phyloP scores from a whole-genome alignment of 2,329 filamentous ascomycete species.

The Diplodia mutila region DNA sequence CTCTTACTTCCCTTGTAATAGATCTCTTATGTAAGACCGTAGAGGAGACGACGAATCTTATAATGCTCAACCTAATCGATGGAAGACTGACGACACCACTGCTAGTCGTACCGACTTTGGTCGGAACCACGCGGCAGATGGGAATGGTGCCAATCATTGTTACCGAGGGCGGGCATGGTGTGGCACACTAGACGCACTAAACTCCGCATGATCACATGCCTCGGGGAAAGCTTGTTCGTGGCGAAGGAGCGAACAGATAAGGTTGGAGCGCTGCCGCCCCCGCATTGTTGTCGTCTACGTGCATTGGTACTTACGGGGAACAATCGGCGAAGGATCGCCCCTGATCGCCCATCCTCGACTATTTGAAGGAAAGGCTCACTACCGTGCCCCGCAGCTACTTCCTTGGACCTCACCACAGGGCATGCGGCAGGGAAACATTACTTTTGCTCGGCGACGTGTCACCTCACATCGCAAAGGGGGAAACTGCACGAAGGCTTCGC shows the following conservation, averaged over 20 bases:
- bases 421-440: no score
- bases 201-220: not conserved
- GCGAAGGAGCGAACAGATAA: not conserved
- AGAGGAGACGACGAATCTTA: not conserved
- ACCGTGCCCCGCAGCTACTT: not conserved
- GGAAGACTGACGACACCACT: no score
- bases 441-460: no score
- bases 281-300: not conserved
- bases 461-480: no score
- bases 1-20: not conserved
- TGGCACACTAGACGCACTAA: no score
- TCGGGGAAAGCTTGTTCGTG: not conserved
- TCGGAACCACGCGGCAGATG: no score
- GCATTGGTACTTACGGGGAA: not conserved
- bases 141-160: no score
- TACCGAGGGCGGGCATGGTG: no score
- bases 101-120: no score
- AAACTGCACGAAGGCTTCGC: no score
- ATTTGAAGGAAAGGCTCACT: not conserved
- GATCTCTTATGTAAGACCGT: not conserved
- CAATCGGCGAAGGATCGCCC: not conserved
- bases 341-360: not conserved
- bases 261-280: not conserved
- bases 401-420: not conserved
- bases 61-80: not conserved